Base-by-base conservation (phyloP, 2,329 filamentous ascomycete genomes). In the Chaetomiaceae sp. region DNA sequence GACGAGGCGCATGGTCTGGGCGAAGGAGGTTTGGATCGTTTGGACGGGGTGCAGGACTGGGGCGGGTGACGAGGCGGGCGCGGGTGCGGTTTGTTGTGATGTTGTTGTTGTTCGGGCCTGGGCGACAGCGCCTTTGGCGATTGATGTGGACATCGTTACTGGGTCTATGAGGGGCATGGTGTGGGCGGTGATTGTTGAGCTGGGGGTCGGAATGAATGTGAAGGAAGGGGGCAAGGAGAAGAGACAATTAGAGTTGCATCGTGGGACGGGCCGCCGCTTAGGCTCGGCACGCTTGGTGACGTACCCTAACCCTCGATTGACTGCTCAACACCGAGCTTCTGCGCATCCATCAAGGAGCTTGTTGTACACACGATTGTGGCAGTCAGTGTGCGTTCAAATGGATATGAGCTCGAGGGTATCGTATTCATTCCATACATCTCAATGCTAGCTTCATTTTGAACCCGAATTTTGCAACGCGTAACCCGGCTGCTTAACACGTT, bases 141-240 rank as follows among this genome's bases (percentile, higher is more conserved):
- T 42, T 17, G 59, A 33, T 14, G 60, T 52, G n/a, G 61, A 55
- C 62, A 62, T 63, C 30, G 58, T 63, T 51, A 62, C 53, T 11
- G 61, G 61, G 38, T 64, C 60, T 50, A 61, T 51, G 18, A 62
- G 60, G 18, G 61, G 62, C 60, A 62, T 62, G 42, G 48, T n/a
- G 29, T 6, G 20, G 15, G 20, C 27, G 20, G 18, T 30, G 37
- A 17, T 35, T 3, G 27, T 18, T 34, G 22, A 20, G 11, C 18
- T 18, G 27, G 44, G 15, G n/a, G n/a, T n/a, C n/a, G n/a, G n/a
- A n/a, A n/a, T n/a, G n/a, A n/a, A 45, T 24, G 32, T 18, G 37
- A 27, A 24, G 22, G 11, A 7, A 7, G n/a, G 12, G 43, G 11
- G 11, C 6, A 19, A 11, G 15, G 6, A 33, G 12, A 19, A 7